A percentile compares a stretch with the other conserved stretches of the same genome.
These are phyloP conservation scores for Eutrema salsugineum DNA, from an alignment of 441 rosid genomes.

Conservation along the genomic window DNA sequence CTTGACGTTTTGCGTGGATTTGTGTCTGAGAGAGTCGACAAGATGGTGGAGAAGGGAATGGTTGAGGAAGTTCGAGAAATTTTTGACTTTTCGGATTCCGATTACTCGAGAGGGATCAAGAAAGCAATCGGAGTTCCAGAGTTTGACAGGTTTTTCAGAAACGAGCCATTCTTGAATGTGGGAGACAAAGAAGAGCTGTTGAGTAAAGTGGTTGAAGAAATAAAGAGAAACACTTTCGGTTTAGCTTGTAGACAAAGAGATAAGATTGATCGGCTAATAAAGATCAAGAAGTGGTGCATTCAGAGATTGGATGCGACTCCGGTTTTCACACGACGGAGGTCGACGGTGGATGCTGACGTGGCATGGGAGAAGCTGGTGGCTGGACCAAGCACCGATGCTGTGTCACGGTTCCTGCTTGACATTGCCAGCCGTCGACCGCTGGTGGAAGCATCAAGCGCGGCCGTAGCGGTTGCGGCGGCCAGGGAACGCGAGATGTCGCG, in stretches of 20 bases:
- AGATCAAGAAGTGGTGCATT: conserved; percentile 55
- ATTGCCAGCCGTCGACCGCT: conserved; percentile 10
- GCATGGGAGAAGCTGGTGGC: conserved; percentile 61
- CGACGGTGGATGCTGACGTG: conserved; percentile 42
- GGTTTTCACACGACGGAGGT: conserved; percentile 39
- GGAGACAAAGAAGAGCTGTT: conserved; percentile 32
- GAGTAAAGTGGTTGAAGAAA: conserved; percentile 41
- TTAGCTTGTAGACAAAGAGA: conserved; percentile 56
- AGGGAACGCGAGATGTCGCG: conserved; percentile 25
- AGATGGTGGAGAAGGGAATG: conserved; percentile 37
- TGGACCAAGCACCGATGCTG: conserved; percentile 42
- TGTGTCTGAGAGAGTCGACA: conserved; percentile 34
- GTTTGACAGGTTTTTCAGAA: conserved; percentile 47
- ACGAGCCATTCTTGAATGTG: conserved; percentile 33
- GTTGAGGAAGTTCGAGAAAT: conserved; percentile 29
- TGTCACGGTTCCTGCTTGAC: conserved; percentile 40
- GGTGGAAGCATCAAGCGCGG: not conserved
- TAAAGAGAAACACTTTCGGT: conserved; percentile 51
- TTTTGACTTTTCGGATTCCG: conserved; percentile 36
- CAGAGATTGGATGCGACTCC: conserved; percentile 64
- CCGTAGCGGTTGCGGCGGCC: not conserved
- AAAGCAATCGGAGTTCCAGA: conserved; percentile 78
- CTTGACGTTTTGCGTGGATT: conserved; percentile 29
- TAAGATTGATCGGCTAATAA: conserved; percentile 55
- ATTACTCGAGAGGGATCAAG: conserved; percentile 53